Percentiles rank a stretch among this genome's conserved stretches.
phyloP scores from a whole-genome alignment of 768 basidiomycete species.

The Leucosporidium yakuticum region DNA sequence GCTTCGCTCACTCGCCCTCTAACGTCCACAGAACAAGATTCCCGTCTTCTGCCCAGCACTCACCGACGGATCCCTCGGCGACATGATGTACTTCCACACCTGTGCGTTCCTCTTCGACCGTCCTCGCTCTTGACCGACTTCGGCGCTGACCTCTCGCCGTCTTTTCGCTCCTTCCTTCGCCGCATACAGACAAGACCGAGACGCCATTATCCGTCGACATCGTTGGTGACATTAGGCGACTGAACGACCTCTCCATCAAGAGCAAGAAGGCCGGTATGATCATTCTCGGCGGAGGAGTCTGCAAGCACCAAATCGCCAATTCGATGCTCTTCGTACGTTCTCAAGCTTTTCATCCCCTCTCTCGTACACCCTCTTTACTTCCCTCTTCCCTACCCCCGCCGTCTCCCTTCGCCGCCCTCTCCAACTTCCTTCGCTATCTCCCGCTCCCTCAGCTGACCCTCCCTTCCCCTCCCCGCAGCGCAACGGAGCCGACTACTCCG shows the following conservation, averaged over 20 bases:
- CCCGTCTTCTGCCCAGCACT: constrained; percentile 98
- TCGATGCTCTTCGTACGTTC: constrained; percentile 88
- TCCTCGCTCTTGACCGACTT: background rate
- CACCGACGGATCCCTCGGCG: constrained; percentile 95
- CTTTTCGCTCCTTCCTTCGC: background rate
- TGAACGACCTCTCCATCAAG: constrained; percentile 82
- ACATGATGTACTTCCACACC: constrained; percentile 99
- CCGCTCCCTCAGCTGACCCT: background rate
- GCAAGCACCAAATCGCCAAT: constrained; percentile 99
- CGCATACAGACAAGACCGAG: constrained; percentile 36
- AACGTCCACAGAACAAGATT: constrained; percentile 71
- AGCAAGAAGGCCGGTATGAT: constrained; percentile 97
- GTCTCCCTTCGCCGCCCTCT: background rate
- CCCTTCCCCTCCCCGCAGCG: constrained; percentile 52
- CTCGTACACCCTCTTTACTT: background rate
- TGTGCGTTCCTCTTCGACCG: constrained; percentile 68
- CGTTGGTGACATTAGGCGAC: constrained; percentile 80
- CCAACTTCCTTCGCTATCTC: too few species aligned
- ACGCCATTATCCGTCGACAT: constrained; percentile 72
- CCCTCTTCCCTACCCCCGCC: background rate
- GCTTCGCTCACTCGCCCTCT: background rate
- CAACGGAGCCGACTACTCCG: constrained; percentile 95
- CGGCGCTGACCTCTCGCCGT: background rate
- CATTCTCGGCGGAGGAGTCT: constrained; percentile 92
- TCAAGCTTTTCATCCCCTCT: constrained; percentile 9